Conservation (phyloP, 2,329 filamentous ascomycete genomes). For the Aureobasidium sp. region DNA sequence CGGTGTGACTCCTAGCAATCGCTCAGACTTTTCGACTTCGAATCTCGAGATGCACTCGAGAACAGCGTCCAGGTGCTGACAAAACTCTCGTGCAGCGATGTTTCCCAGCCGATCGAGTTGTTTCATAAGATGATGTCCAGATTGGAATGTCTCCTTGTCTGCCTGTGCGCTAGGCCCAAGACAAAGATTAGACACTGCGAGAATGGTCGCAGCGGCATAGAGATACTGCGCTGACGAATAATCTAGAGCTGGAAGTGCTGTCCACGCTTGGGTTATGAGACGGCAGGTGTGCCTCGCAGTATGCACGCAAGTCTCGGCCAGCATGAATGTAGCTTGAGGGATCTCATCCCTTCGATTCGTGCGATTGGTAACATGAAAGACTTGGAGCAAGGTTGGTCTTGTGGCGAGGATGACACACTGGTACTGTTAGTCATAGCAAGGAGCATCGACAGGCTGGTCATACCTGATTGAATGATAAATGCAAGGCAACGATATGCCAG, state of each 20-base stretch:
- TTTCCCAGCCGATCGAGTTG: constrained; percentile 37
- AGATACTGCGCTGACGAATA: constrained; percentile 44
- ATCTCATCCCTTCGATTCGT: constrained; percentile 9
- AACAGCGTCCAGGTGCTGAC: constrained; percentile 33
- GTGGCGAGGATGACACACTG: constrained; percentile 29
- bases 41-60: constrained; percentile 1
- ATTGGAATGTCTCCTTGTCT: constrained; percentile 37
- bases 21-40: not conserved
- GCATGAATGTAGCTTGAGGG: constrained; percentile 12
- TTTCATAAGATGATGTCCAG: constrained; percentile 33
- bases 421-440: not conserved
- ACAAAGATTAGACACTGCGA: constrained; percentile 39
- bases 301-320: constrained; percentile 34
- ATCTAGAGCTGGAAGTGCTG: constrained; percentile 42
- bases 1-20: not conserved
- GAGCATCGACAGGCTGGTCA: not conserved
- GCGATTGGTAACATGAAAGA: constrained; percentile 23
- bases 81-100: constrained; percentile 37
- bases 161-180: constrained; percentile 24
- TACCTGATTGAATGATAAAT: constrained; percentile 31
- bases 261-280: constrained; percentile 40
- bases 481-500: constrained; percentile 25
- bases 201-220: constrained; percentile 40
- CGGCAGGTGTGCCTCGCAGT: constrained; percentile 41
- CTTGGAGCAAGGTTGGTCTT: constrained; percentile 28